Base-by-base conservation (phyloP, 768 basidiomycete species). In the Russula brevipes region DNA sequence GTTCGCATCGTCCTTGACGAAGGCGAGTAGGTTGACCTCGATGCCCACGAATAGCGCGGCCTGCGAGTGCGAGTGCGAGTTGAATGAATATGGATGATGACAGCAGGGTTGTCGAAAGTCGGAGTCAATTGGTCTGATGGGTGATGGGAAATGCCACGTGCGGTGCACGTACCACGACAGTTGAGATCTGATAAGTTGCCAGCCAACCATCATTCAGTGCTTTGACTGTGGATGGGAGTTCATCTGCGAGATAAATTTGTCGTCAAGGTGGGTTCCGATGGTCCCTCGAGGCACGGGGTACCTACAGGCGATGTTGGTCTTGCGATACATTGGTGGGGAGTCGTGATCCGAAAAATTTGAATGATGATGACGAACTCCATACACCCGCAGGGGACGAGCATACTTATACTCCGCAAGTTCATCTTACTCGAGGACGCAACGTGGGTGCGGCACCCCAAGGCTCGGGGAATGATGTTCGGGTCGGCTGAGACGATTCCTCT, bases 121-220 rank as follows among this genome's bases (percentile, higher is more conserved):
- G 38, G 38, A 12, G 38, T 3, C 38, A 12, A 12, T 39, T 10
- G 16, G 12, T 10, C 41, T 10, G 11, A 11, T 33, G 10, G 17
- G 6, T n/a, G 11, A 24, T 5, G 17, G 11, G 12, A 31, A 16
- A 10, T 11, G 4, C 49, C 42, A 24, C 16, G n/a, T 47, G 10
- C 35, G 45, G 17, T 14, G 16, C 35, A 33, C 66, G 55, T 16
- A 66, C 63, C 39, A 66, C 39, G 16, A 57, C 35, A 3, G 59
- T 55, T 33, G 66, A 59, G 53, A 63, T 59, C 36, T 66, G 65
- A 49, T 63, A 66, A 6, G 62, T 66, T 36, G 62, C 36, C 35
- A 66, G 36, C 65, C 65, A 66, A 36, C 65, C 47, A 16, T 64
- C 65, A 30, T 66, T 66, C 42, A 66, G 36, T 9, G 65, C 63